Conservation (phyloP, 139 green algal species). For the Tetradesmus obliquus region DNA sequence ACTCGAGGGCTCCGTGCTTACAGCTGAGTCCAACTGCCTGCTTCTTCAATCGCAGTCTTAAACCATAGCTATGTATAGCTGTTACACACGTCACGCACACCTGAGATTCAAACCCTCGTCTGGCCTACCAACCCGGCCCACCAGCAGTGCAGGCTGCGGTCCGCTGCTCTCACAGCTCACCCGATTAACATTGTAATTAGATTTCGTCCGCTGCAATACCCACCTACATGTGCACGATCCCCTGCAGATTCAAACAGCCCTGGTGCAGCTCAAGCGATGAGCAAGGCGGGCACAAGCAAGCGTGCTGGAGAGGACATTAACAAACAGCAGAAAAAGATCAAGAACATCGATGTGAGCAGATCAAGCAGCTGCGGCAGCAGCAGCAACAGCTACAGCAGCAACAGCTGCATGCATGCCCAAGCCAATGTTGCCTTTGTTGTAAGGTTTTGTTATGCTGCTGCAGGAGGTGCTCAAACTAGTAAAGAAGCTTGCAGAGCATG, state of each 20-base stretch:
- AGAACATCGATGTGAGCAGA: slow-evolving; percentile 26
- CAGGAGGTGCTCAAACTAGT: slow-evolving; percentile 85
- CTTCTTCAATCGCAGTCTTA: too few species aligned
- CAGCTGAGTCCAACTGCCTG: too few species aligned
- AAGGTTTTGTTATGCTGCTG: background rate
- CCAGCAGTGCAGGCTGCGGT: too few species aligned
- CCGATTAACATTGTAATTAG: background rate
- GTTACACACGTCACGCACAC: too few species aligned
- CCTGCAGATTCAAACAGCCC: background rate
- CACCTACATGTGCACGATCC: background rate
- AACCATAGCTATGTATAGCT: too few species aligned
- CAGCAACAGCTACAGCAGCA: background rate
- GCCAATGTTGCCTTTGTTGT: background rate
- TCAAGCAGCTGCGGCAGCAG: background rate
- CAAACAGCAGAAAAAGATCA: slow-evolving; percentile 37
- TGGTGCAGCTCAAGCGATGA: slow-evolving; percentile 11
- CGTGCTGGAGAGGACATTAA: slow-evolving; percentile 26
- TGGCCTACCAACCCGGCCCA: too few species aligned
- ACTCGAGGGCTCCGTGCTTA: too few species aligned
- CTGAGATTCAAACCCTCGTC: too few species aligned
- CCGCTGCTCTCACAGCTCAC: background rate
- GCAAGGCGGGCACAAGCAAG: slow-evolving; percentile 41
- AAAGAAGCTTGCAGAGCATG: slow-evolving; percentile 57
- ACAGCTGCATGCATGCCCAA: background rate
- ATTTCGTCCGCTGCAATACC: background rate